Conservation (phyloP, 176 grass and related monocot genomes). For the Saccharum spontaneum region DNA sequence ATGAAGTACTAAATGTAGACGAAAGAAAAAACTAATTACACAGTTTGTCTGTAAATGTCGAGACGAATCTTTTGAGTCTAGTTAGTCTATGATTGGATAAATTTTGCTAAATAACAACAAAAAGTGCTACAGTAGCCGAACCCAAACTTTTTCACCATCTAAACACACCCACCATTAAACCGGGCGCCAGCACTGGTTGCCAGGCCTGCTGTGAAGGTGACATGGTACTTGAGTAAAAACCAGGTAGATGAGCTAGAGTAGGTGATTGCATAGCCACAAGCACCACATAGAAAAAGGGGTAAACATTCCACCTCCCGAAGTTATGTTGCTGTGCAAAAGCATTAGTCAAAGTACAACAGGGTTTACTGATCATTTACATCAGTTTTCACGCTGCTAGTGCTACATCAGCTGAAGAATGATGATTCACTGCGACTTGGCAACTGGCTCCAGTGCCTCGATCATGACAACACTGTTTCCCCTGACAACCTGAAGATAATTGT, state of each 20-base stretch:
- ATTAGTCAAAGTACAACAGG: conserved; percentile 37
- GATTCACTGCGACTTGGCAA: conserved; percentile 51
- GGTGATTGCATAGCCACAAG: neutral
- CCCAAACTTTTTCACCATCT: too few relatives aligned
- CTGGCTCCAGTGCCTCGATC: conserved; percentile 88
- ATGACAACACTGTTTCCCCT: conserved; percentile 94
- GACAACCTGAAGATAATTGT: conserved; percentile 56
- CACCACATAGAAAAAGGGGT: neutral
- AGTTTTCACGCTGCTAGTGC: conserved; percentile 18
- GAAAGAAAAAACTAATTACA: too few relatives aligned
- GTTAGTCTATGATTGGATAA: too few relatives aligned
- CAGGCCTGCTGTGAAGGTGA: conserved; percentile 60
- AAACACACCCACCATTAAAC: too few relatives aligned
- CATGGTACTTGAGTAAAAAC: neutral
- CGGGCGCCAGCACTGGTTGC: conserved; percentile 32
- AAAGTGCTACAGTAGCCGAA: too few relatives aligned
- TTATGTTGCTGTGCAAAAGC: conserved; percentile 8
- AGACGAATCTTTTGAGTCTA: too few relatives aligned
- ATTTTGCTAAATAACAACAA: too few relatives aligned
- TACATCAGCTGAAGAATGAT: neutral
- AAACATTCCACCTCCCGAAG: neutral
- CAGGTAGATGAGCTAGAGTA: neutral
- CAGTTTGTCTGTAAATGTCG: too few relatives aligned
- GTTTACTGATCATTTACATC: conserved; percentile 28
- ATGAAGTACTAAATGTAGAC: too few relatives aligned